phyloP scores from a whole-genome alignment of 768 basidiomycete genomes.

The Hirschioporus abietinus region DNA sequence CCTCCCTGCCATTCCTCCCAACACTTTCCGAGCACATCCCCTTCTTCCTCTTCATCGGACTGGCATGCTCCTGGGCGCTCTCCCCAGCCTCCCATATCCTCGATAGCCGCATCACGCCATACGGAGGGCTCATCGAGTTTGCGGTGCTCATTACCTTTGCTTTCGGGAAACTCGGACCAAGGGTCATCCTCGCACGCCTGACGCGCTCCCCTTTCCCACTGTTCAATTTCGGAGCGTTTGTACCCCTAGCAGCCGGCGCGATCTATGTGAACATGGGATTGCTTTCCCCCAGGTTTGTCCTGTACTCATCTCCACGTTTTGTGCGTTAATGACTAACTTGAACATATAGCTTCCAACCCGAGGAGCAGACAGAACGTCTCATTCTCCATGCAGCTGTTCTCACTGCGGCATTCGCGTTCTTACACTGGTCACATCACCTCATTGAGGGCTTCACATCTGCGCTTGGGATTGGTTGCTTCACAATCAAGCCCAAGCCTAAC shows the following conservation, averaged over 20 bases:
- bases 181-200: slow-evolving; percentile 13
- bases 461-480: slow-evolving; percentile 11
- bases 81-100: slow-evolving; percentile 11
- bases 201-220: slow-evolving; percentile 12
- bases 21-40: slow-evolving; percentile 8
- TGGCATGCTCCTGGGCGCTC: slow-evolving; percentile 9
- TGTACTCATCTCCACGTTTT: neutral
- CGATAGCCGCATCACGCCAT: neutral
- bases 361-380: slow-evolving; percentile 3
- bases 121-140: slow-evolving; percentile 12
- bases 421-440: slow-evolving; percentile 10
- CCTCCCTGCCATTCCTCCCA: slow-evolving; percentile 2
- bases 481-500: slow-evolving; percentile 9
- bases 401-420: slow-evolving; percentile 8
- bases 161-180: slow-evolving; percentile 14
- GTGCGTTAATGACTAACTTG: neutral
- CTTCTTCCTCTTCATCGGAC: slow-evolving; percentile 10
- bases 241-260: slow-evolving; percentile 10
- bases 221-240: slow-evolving; percentile 12
- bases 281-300: neutral
- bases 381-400: slow-evolving; percentile 5
- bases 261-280: slow-evolving; percentile 8
- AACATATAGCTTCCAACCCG: neutral
- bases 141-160: slow-evolving; percentile 12
- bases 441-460: slow-evolving; percentile 6